Evolutionary conservation across 2,329 filamentous ascomycete species (phyloP), one percentile per base, ranked within the genome.

Genomic region (Lasiodiplodia hormozganensis): DNA sequence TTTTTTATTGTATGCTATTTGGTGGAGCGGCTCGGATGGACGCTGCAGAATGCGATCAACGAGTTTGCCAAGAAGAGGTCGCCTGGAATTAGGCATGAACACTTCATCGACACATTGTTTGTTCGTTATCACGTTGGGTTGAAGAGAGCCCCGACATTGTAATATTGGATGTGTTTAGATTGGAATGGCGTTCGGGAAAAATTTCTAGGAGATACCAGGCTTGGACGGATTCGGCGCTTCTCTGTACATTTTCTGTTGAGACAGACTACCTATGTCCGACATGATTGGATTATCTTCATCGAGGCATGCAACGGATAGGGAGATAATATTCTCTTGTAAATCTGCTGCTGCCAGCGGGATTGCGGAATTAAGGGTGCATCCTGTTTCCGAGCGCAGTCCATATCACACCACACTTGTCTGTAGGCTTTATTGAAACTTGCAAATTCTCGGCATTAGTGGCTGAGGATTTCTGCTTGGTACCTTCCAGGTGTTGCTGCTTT

Each of bases 1-100:
- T 97, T 95, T 78, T 92, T 97, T 76, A 88, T 98, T 62, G 91
- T 93, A 38, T 93, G 90, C 75, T 98, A 97, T 76, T 83, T 98
- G n/a, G 90, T 97, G 16, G 94, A 97, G 81, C 85, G 89, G 57
- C 87, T 91, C 72, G 89, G 88, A 0, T 94, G 88, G 74, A 83
- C 82, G 25, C 87, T 97, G 2, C 87, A 92, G 74, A 88, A 91
- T 67, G 95, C 95, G 1, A 89, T 98, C 70, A 88, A 92, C 65
- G 86, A 89, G 70, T 98, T 98, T 81, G 89, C 89, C 21, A 81
- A 81, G 72, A 87, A 88, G 68, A 84, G 94, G 66, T 88, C 92
- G 4, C 92, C 93, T 18, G 95, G 95, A 0, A 97, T 98, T 74
- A 89, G 92, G 66, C 95, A 98, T 78, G 90, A 89, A 21, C 93